These are phyloP conservation scores for Epichloe gansuensis DNA, from an alignment of 2,329 filamentous ascomycete species.

Conservation along the genomic window DNA sequence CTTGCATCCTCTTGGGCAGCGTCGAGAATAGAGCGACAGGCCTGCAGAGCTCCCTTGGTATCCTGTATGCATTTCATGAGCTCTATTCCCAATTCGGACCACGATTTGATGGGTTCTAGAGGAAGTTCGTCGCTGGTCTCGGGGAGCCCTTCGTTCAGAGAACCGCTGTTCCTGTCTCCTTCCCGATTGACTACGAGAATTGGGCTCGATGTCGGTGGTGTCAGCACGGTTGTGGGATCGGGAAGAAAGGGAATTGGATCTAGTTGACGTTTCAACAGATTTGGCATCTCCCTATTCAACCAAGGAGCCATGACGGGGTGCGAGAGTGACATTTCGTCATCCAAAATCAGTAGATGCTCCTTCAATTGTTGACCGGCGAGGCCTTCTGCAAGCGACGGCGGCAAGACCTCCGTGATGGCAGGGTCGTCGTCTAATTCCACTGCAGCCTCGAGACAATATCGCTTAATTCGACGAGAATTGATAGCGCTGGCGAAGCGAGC, in stretches of 20 bases:
- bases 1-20: slow-evolving; percentile 9
- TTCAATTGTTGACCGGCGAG: slow-evolving; percentile 51
- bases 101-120: slow-evolving; percentile 14
- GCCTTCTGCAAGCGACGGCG: slow-evolving; percentile 48
- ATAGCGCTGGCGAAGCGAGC: slow-evolving; percentile 46
- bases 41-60: slow-evolving; percentile 15
- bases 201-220: slow-evolving; percentile 15
- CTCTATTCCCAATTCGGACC: slow-evolving; percentile 22
- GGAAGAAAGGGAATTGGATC: slow-evolving; percentile 52
- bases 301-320: slow-evolving; percentile 50
- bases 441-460: slow-evolving; percentile 53
- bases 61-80: slow-evolving; percentile 21
- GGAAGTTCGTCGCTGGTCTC: not conserved
- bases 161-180: not conserved
- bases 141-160: not conserved
- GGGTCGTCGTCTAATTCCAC: slow-evolving; percentile 57
- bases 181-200: not conserved
- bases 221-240: slow-evolving; percentile 31
- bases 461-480: slow-evolving; percentile 41
- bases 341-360: slow-evolving; percentile 37
- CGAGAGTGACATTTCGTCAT: slow-evolving; percentile 42
- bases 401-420: slow-evolving; percentile 46
- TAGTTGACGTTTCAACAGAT: slow-evolving; percentile 37
- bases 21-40: slow-evolving; percentile 17
- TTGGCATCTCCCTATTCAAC: slow-evolving; percentile 36